Conservation (phyloP, 495 filamentous ascomycete species). For the Cryomyces minteri region DNA sequence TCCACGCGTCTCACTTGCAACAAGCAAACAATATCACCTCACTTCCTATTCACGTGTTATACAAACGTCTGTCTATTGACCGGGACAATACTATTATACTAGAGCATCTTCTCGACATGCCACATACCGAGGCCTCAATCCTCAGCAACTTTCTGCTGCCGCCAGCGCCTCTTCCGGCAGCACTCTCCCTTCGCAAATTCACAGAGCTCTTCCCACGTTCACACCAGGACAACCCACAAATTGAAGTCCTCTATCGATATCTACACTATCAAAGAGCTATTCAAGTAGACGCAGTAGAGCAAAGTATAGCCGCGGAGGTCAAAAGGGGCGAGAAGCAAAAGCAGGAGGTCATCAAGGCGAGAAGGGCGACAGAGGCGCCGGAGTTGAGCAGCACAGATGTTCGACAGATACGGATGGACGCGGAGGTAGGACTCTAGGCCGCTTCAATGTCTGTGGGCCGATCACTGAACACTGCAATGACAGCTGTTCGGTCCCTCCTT, state of each 20-base stretch:
- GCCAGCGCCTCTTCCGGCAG: slow-evolving; percentile 49
- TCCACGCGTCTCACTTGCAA: no score
- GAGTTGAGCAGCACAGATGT: slow-evolving; percentile 34
- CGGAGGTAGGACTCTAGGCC: slow-evolving; percentile 30
- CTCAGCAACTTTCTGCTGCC: slow-evolving; percentile 61
- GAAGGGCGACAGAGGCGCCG: slow-evolving; percentile 32
- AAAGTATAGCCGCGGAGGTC: slow-evolving; percentile 48
- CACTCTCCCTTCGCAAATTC: slow-evolving; percentile 59
- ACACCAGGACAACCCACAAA: slow-evolving; percentile 49
- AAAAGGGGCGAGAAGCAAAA: slow-evolving; percentile 42
- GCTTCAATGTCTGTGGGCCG: no score
- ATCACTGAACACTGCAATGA: not conserved
- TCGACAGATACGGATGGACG: slow-evolving; percentile 37
- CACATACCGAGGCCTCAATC: slow-evolving; percentile 52
- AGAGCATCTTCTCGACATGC: slow-evolving; percentile 26
- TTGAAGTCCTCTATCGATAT: slow-evolving; percentile 61
- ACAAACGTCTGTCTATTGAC: not conserved
- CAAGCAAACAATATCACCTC: no score
- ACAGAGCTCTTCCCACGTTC: slow-evolving; percentile 54
- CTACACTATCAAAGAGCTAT: slow-evolving; percentile 52
- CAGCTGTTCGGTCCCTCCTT: slow-evolving; percentile 47
- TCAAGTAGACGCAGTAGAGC: slow-evolving; percentile 45
- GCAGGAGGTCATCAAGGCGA: slow-evolving; percentile 36
- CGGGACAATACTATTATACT: not conserved
- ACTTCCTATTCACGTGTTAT: no score